Conservation (phyloP, 2,329 filamentous ascomycete species). For the Plectosphaerella cucumerina region DNA sequence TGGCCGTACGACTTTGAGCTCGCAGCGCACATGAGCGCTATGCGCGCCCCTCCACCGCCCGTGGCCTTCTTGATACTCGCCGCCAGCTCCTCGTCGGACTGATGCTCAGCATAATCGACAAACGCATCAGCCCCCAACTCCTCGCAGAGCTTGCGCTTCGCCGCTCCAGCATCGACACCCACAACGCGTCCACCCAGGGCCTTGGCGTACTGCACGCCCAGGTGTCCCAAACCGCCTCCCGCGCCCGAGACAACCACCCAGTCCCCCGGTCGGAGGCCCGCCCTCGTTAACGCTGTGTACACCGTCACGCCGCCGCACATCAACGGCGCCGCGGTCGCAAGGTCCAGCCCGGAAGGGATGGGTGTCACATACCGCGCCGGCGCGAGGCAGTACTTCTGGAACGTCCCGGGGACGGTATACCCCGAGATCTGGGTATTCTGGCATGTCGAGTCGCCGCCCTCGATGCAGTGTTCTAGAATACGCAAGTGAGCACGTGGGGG, state of each 20-base stretch:
- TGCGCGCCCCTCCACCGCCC: constrained; percentile 12
- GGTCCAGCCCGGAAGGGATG: constrained; percentile 29
- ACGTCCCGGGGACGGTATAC: constrained; percentile 19
- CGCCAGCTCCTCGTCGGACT: constrained; percentile 5
- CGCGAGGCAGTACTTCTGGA: constrained; percentile 17
- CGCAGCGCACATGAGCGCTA: constrained; percentile 18
- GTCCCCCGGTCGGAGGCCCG: constrained; percentile 15
- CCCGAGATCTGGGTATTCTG: constrained; percentile 16
- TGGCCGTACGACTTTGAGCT: constrained; percentile 16
- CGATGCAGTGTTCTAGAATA: constrained; percentile 12
- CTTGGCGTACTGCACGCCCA: constrained; percentile 24
- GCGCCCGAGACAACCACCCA: constrained; percentile 23
- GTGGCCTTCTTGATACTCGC: constrained; percentile 10
- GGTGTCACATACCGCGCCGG: constrained; percentile 37
- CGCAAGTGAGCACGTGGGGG: too few relatives aligned
- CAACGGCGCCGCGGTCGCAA: constrained; percentile 49
- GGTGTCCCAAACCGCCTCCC: constrained; percentile 23
- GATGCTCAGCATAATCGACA: constrained; percentile 17
- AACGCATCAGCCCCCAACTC: constrained; percentile 19
- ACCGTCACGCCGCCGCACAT: constrained; percentile 65
- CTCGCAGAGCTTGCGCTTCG: constrained; percentile 17
- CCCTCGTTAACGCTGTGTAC: constrained; percentile 48
- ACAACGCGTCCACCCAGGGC: constrained; percentile 21
- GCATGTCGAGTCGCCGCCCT: constrained; percentile 16
- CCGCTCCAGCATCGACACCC: constrained; percentile 18